Conservation (phyloP, 2,329 filamentous ascomycete genomes). For the Pyrenochaeta sp. region DNA sequence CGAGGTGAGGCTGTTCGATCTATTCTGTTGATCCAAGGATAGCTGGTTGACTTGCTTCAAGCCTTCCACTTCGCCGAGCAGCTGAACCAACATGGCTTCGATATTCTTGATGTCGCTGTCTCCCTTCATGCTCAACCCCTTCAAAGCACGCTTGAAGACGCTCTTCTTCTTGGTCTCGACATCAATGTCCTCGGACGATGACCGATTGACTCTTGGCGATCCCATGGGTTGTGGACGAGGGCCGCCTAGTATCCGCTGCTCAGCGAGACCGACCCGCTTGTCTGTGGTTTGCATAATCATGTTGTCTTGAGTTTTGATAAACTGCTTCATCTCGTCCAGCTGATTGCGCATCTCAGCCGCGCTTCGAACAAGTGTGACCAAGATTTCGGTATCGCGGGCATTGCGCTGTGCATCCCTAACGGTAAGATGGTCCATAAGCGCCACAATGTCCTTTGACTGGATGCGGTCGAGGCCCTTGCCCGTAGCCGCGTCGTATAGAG, state of each 20-base stretch:
- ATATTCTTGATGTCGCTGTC: conserved; percentile 88
- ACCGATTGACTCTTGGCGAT: conserved; percentile 65
- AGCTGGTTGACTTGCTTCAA: conserved; percentile 54
- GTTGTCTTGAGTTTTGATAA: conserved; percentile 89
- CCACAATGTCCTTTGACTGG: conserved; percentile 94
- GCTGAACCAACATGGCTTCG: conserved; percentile 74
- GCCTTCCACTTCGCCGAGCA: conserved; percentile 88
- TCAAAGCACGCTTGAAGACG: conserved; percentile 92
- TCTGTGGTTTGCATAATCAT: conserved; percentile 87
- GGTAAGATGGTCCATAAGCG: conserved; percentile 97
- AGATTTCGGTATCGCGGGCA: conserved; percentile 93
- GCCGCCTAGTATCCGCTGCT: conserved; percentile 82
- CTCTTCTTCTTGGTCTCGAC: conserved; percentile 82
- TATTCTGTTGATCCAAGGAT: conserved; percentile 41
- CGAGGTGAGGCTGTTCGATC: conserved; percentile 66
- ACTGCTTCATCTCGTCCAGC: conserved; percentile 93
- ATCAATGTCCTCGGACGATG: conserved; percentile 62
- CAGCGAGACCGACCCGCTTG: conserved; percentile 84
- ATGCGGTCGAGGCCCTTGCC: conserved; percentile 90
- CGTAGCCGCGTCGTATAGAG: conserved; percentile 88
- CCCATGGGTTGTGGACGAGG: conserved; percentile 75
- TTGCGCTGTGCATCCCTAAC: conserved; percentile 96
- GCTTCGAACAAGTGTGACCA: conserved; percentile 91
- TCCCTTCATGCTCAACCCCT: conserved; percentile 87
- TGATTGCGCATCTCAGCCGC: conserved; percentile 97